Evolutionary conservation across 2,329 filamentous ascomycete species (phyloP), one percentile per base, ranked within the genome.

Genomic region (Fusarium burgessii): DNA sequence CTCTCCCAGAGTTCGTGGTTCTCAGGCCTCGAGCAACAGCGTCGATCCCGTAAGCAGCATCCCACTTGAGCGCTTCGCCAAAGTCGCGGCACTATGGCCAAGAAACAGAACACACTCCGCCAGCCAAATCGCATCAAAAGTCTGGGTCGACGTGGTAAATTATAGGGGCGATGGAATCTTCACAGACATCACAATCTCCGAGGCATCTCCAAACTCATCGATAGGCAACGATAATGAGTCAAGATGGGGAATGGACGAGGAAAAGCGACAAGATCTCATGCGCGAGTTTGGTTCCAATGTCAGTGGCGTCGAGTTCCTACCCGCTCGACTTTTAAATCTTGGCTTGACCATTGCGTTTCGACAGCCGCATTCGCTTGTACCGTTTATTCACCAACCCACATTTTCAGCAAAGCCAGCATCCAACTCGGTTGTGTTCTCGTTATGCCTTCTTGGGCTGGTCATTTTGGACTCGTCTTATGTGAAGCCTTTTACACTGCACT

Each of bases 301-400:
- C 1, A 25, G n/a, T 1, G 29, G 45, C 18, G 18, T 20, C 3
- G 33, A 25, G 3, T 52, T 58, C 12, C 13, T 41, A 29, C 43
- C 55, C 1, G 12, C 38, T 18, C 25, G 56, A 1, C 12, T 66
- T 7, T 23, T 59, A 0, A 66, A 63, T 6, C 50, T 67, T 23
- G 65, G 64, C 3, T 52, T 54, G 14, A 47, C 56, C n/a, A 33
- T 62, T 13, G 57, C 57, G 5, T 61, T 61, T 20, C 45, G 58
- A 25, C 56, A 59, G 7, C 58, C 58, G 13, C 62, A 68, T 11
- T 40, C 45, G 1, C 35, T 66, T 6, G 33, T 68, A 1, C 56
- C 55, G 1, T 66, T 66, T 25, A 43, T 68, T 6, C 65, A 68
- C 4, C 32, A 49, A 14, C 56, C 62, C 2, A 68, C 62, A 0